Conservation (phyloP, 768 basidiomycete species). For the Boletus bicolor region DNA sequence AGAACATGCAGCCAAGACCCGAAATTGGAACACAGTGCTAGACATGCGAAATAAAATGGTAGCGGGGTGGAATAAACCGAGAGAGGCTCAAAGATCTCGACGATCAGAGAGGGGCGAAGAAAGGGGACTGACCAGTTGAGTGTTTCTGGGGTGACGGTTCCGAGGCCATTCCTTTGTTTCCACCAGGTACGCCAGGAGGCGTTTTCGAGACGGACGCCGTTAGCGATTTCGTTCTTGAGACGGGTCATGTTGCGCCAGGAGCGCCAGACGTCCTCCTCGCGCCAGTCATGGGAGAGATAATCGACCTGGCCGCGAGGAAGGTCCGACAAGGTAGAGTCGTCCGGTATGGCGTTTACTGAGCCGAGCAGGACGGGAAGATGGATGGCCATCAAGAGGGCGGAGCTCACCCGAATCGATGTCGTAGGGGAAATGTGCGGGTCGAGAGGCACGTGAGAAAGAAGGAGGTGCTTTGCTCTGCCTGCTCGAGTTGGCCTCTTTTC, state of each 20-base stretch:
- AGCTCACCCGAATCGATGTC: background rate
- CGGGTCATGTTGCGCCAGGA: conserved; percentile 99
- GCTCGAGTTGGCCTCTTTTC: background rate
- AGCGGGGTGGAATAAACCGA: background rate
- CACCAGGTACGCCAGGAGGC: conserved; percentile 99
- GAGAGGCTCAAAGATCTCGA: background rate
- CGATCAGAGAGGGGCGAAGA: background rate
- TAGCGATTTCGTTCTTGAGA: conserved; percentile 97
- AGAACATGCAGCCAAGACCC: background rate
- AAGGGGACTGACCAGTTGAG: conserved; percentile 85
- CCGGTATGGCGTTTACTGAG: conserved; percentile 59
- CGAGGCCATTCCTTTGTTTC: conserved; percentile 96
- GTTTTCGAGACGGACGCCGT: conserved; percentile 93
- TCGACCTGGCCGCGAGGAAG: conserved; percentile 92
- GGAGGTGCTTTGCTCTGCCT: background rate
- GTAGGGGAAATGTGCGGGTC: background rate
- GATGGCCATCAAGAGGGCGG: conserved; percentile 46
- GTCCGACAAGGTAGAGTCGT: conserved; percentile 79
- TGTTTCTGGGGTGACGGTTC: conserved; percentile 94
- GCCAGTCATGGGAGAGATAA: conserved; percentile 97
- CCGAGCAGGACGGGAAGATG: conserved; percentile 70
- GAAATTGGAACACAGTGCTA: background rate
- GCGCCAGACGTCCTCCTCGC: conserved; percentile 97
- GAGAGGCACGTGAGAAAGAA: background rate
- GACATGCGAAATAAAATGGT: background rate